A percentile compares a stretch with the other conserved stretches of the same genome.
Evolutionary conservation across 306 rosid species (phyloP).

Genomic region (Pterocarpus macrocarpus): DNA sequence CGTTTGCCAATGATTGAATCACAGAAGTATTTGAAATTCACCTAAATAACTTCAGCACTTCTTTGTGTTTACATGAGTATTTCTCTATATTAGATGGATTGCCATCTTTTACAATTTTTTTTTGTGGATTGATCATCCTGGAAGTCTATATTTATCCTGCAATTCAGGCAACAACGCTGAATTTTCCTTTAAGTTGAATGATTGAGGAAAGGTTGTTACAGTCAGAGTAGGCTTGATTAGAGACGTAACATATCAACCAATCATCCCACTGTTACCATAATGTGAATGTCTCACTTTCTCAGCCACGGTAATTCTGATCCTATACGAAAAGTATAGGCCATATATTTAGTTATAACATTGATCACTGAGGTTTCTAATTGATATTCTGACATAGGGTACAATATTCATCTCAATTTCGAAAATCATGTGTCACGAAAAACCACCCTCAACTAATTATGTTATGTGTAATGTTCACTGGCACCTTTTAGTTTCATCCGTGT

Average conservation of each 20-base stretch:
- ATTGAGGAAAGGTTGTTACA: background rate
- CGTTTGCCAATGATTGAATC: slow-evolving; percentile 92
- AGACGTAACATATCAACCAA: background rate
- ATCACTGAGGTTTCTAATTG: background rate
- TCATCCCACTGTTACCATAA: background rate
- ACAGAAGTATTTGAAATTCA: slow-evolving; percentile 76
- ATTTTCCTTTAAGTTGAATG: background rate
- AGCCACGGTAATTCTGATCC: slow-evolving; percentile 16
- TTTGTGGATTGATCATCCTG: slow-evolving; percentile 27
- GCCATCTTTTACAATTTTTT: background rate
- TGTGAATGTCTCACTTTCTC: slow-evolving; percentile 14
- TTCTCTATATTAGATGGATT: slow-evolving; percentile 13
- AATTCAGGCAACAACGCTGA: slow-evolving; percentile 3
- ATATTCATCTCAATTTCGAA: no score
- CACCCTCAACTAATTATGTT: no score
- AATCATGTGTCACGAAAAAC: no score
- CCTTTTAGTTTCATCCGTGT: no score
- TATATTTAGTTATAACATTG: slow-evolving; percentile 20
- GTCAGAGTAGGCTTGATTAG: slow-evolving; percentile 7
- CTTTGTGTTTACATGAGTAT: background rate
- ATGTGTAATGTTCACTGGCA: no score
- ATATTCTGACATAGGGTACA: no score
- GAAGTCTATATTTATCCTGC: background rate
- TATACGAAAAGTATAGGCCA: no score
- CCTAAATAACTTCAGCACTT: background rate